Percentiles rank a stretch among this genome's conserved stretches.
Evolutionary conservation across 1,139 yeast genomes (phyloP).

Genomic region (Suzukiozyma palmioleophila): DNA sequence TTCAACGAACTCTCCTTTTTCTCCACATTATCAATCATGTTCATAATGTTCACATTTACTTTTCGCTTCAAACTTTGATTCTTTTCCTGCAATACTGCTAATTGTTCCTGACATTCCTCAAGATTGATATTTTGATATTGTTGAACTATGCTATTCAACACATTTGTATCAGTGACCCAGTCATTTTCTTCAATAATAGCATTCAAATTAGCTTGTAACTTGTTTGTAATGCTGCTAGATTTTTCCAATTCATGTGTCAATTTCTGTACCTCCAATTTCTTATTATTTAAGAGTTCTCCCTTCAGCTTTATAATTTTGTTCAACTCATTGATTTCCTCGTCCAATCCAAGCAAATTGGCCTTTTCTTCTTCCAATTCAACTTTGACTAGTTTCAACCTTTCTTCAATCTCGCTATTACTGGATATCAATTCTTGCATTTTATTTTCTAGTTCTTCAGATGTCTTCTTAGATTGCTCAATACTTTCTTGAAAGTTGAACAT

Average conservation of each 20-base stretch:
- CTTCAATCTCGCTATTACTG: constrained; percentile 24
- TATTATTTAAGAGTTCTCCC: constrained; percentile 44
- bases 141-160: constrained; percentile 49
- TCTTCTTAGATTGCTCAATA: constrained; percentile 24
- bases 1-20: constrained; percentile 77
- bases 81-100: constrained; percentile 54
- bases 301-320: constrained; percentile 50
- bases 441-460: constrained; percentile 35
- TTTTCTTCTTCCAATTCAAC: constrained; percentile 57
- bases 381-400: constrained; percentile 31
- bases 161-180: constrained; percentile 69
- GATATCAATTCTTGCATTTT: constrained; percentile 25
- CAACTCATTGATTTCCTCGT: constrained; percentile 74
- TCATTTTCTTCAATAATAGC: constrained; percentile 52
- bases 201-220: constrained; percentile 42
- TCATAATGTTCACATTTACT: constrained; percentile 86
- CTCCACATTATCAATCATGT: constrained; percentile 91
- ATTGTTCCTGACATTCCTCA: constrained; percentile 56
- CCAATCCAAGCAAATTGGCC: constrained; percentile 60
- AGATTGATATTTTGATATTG: constrained; percentile 63
- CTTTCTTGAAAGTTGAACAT: constrained; percentile 43
- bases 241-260: constrained; percentile 64
- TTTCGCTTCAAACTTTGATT: constrained; percentile 75
- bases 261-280: constrained; percentile 55
- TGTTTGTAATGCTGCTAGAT: constrained; percentile 37